Evolutionary conservation across 2,329 filamentous ascomycete species (phyloP).

Genomic region (Ceratocystis cacaofunesta): DNA sequence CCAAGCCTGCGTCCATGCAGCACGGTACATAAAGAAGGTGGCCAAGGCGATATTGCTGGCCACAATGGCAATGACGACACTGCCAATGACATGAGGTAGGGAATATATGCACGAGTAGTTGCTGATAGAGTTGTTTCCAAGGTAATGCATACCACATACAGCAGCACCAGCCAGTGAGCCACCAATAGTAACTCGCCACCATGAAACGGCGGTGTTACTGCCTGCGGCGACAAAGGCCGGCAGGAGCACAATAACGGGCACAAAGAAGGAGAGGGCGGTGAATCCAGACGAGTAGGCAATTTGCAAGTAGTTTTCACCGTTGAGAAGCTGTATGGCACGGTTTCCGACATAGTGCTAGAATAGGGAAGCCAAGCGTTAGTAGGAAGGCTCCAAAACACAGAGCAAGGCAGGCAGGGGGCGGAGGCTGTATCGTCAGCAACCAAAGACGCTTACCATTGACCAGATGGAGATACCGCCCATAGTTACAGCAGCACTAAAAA

Average conservation of each 20-base stretch:
- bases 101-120: slow-evolving; percentile 58
- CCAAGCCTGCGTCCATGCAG: slow-evolving; percentile 63
- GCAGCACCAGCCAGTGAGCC: slow-evolving; percentile 58
- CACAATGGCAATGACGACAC: slow-evolving; percentile 55
- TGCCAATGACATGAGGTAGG: slow-evolving; percentile 45
- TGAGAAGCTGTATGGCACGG: slow-evolving; percentile 55
- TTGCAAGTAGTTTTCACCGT: slow-evolving; percentile 48
- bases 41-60: slow-evolving; percentile 56
- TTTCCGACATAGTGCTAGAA: slow-evolving; percentile 68
- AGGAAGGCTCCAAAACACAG: not conserved
- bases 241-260: slow-evolving; percentile 62
- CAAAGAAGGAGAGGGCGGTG: slow-evolving; percentile 63
- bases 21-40: slow-evolving; percentile 63
- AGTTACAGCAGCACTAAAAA: slow-evolving; percentile 48
- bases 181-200: slow-evolving; percentile 44
- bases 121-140: slow-evolving; percentile 67
- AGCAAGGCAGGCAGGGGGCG: slow-evolving; percentile 1
- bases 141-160: slow-evolving; percentile 75
- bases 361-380: not conserved
- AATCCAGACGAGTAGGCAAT: slow-evolving; percentile 58
- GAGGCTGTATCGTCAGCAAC: not conserved
- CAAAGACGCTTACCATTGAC: slow-evolving; percentile 41
- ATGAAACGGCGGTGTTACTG: slow-evolving; percentile 40
- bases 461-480: slow-evolving; percentile 65
- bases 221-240: slow-evolving; percentile 57